These are phyloP conservation scores for Schwanniomyces polymorphus DNA, from an alignment of 805 yeast genomes.

Conservation along the genomic window DNA sequence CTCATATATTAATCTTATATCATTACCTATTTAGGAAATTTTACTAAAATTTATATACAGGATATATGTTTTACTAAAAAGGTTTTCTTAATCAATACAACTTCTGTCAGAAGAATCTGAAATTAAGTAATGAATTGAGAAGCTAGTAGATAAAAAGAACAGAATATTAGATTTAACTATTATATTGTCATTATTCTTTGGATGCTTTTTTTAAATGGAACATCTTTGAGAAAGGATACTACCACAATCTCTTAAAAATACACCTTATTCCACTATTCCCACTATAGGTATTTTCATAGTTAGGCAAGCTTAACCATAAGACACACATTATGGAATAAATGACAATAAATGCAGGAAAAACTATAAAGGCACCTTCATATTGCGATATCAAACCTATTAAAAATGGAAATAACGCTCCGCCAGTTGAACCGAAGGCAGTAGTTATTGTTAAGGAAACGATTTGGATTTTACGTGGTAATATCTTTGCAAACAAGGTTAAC, in stretches of 20 bases:
- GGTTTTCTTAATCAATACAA: no score
- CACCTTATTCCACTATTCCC: neutral
- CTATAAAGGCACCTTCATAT: slow-evolving; percentile 45
- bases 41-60: no score
- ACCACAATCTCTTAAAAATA: slow-evolving; percentile 12
- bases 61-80: no score
- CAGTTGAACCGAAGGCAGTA: slow-evolving; percentile 57
- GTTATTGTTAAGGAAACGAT: slow-evolving; percentile 49
- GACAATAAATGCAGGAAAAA: slow-evolving; percentile 47
- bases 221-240: neutral
- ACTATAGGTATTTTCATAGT: slow-evolving; percentile 15
- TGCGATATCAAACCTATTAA: slow-evolving; percentile 51
- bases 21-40: no score
- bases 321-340: slow-evolving; percentile 32
- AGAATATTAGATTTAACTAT: no score
- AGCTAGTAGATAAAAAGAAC: no score
- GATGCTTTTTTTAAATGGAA: no score
- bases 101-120: no score
- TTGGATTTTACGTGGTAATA: slow-evolving; percentile 53
- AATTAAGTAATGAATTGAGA: no score
- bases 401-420: slow-evolving; percentile 58
- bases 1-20: no score
- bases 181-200: no score
- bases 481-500: slow-evolving; percentile 43
- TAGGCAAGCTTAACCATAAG: slow-evolving; percentile 45